Evolutionary conservation across 257 asterid species (phyloP), one percentile per base, ranked within the genome.

Genomic region (Avicennia marina): DNA sequence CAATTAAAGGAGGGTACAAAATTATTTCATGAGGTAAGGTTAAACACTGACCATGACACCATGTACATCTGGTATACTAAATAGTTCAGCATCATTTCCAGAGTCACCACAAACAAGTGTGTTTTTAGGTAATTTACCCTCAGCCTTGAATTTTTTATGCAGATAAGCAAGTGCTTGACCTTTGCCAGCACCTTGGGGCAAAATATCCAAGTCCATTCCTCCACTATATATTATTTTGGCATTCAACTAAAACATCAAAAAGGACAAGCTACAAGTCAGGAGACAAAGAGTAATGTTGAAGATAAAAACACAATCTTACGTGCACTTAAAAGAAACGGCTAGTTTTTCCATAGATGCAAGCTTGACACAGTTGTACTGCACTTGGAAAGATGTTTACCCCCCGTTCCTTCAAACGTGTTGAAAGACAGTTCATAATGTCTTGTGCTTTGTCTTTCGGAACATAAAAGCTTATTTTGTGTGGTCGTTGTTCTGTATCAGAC

Each of bases 51-150:
- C 99, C 99, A 93, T 93, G 71, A 89, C 95, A 29, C 99, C 99
- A 63, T 89, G 73, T 33, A 88, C 95, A 24, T 80, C 99, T 21
- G 99, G 94, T 56, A 93, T 84, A 63, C 81, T 86, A 56, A 89
- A 93, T 40, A 93, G 69, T 39, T 93, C 99, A 21, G 99, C 96
- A 61, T 89, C 99, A 66, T 93, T 93, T 63, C 99, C 99, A 11
- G 99, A 93, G 72, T 93, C 99, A 25, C 99, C 96, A 53, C 97
- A 93, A 60, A 80, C 99, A 75, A 93, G 96, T 20, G 99, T 93
- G 66, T 84, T 89, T 49, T 63, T 63, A 26, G 99, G 99, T 33
- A 72, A 66, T 76, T 82, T 82, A 6, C 81, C 87, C 77, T 64
- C 86, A 1, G 70, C 66, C 72, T 74, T 84, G 66, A 89, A 77